Base-by-base conservation (phyloP, 331 rosid species). In the Erythrophleum ivorense region DNA sequence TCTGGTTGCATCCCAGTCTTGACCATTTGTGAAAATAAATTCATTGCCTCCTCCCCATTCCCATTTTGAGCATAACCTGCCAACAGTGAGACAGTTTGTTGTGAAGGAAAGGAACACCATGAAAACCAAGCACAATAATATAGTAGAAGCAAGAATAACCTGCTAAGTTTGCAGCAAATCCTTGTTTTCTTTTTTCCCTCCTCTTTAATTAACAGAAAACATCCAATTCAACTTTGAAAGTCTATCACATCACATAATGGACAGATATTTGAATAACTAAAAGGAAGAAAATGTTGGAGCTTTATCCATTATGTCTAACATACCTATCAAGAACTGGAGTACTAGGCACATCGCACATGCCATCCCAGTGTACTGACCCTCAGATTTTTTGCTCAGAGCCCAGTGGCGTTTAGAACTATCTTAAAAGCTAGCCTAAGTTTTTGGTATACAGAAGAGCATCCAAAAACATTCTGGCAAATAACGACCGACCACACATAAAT, bases 41-140 rank as follows among this genome's bases (percentile, higher is more conserved):
- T 62, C 82, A 88, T 70, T 65, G 91, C 89, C 80, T 88, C 94
- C 82, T 84, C 92, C 72, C 91, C 88, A 31, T 74, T 67, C 62
- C 87, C 91, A 82, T 85, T 88, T 73, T 90, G 91, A 7, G 94
- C 89, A 77, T 77, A 84, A 24, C 94, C 91, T 87, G 81, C 73
- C 73, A 85, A 57, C n/a, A 38, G 31, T 13, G 74, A 84, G 78
- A 63, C 75, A 64, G 60, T 16, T 67, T 4, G 21, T 75, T 40
- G 18, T 46, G 82, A 67, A 59, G 38, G 82, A 33, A 73, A 9
- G 59, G 45, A 70, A 74, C 65, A 48, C 11, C 63, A 18, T 50
- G 12, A 16, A 55, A 45, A 60, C 57, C 24, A 59, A 60, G 9
- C 21, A 19, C 71, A 70, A 52, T 21, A 33, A 63, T 38, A 29